Evolutionary conservation across 768 basidiomycete species (phyloP), one percentile per base, ranked within the genome.

Genomic region (Agaricus blazei): DNA sequence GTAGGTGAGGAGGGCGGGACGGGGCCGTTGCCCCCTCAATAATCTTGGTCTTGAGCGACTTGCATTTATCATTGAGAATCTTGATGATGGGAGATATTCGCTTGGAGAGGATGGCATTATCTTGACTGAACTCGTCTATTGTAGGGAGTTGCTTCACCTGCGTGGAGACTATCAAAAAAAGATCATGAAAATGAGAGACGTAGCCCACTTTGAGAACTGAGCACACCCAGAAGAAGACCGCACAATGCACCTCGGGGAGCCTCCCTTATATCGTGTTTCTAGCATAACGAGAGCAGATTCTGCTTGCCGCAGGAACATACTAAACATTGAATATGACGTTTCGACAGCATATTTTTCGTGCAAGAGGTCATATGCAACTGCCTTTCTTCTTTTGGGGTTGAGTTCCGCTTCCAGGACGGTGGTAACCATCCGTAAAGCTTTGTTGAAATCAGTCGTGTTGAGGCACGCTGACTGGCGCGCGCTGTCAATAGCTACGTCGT

Each of bases 1-100:
- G 56, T 57, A 4, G 56, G 56, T 2, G 56, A 57, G 12, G 23
- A 19, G 28, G 56, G 4, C 49, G 49, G 19, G 58, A 45, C 26
- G 38, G 15, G 14, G 15, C 51, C 41, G 54, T 56, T 31, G 55
- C 38, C 14, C 41, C 51, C 46, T 59, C 58, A 27, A 56, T n/a
- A 14, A 61, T 49, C 26, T 61, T 52, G 19, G 19, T 36, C 40
- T 53, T 58, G 23, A 61, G 42, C 19, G 54, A 46, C 5, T 28
- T 53, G 51, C 60, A 61, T 47, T 56, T 58, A 15, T 55, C 54
- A 34, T 50, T 52, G 11, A 61, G 54, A n/a, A 51, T 24, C 14
- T 54, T 48, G 29, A 58, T 42, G n/a, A 58, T 46, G 5, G 54
- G 31, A 0, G 41, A 36, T n/a, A 61, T 49, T 3, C 46, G 38